Evolutionary conservation across 2,329 filamentous ascomycete genomes (phyloP).

Genomic region (Drechslerella stenobrocha): DNA sequence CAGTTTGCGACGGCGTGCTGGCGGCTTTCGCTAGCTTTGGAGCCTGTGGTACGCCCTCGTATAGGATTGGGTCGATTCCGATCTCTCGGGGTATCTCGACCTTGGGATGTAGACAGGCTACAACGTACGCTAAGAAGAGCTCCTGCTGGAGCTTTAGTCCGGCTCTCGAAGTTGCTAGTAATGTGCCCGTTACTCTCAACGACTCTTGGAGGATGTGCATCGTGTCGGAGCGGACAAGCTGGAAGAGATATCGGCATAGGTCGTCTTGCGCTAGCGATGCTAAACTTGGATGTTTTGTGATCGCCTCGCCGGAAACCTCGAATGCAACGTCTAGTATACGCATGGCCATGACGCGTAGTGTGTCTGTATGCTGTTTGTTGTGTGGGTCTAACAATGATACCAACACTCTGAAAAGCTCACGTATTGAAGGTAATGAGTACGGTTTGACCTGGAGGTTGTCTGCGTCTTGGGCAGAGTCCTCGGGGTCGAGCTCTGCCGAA

Average conservation of each 20-base stretch:
- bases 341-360: constrained; percentile 95
- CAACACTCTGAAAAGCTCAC: constrained; percentile 89
- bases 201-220: constrained; percentile 94
- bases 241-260: constrained; percentile 90
- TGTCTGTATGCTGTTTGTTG: constrained; percentile 87
- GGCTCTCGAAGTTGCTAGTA: constrained; percentile 84
- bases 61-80: constrained; percentile 86
- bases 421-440: constrained; percentile 90
- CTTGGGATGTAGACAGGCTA: constrained; percentile 89
- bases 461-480: constrained; percentile 58
- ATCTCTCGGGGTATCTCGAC: constrained; percentile 89
- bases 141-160: constrained; percentile 96
- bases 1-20: constrained; percentile 63
- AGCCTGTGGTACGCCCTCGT: constrained; percentile 87
- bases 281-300: constrained; percentile 85
- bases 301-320: constrained; percentile 92
- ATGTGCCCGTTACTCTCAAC: constrained; percentile 83
- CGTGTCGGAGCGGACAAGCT: constrained; percentile 92
- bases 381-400: constrained; percentile 93
- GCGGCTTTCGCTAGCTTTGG: constrained; percentile 82
- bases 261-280: constrained; percentile 88
- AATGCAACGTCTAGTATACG: constrained; percentile 96
- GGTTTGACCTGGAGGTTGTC: constrained; percentile 65
- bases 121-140: constrained; percentile 88
- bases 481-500: constrained; percentile 55